Evolutionary conservation across 1,284 basidiomycete genomes (phyloP).

Genomic region (Malassezia sp.): DNA sequence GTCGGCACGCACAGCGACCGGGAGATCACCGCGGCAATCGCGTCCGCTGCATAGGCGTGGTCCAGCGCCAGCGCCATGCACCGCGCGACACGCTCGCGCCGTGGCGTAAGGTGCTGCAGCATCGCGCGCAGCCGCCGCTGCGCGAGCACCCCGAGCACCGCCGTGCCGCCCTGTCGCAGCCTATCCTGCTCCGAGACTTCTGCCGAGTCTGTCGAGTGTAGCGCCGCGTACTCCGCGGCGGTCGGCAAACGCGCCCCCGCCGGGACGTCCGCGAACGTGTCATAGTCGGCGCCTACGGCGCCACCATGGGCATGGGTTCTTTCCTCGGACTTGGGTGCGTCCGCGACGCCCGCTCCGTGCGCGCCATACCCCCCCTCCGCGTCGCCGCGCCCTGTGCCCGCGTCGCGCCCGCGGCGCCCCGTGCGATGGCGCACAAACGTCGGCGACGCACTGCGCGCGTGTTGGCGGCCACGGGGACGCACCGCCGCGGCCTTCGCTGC

Average conservation of each 20-base stretch:
- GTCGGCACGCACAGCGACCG: constrained; percentile 54
- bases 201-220: constrained; percentile 86
- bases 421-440: too few relatives aligned
- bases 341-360: too few relatives aligned
- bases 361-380: too few relatives aligned
- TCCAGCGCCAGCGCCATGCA: constrained; percentile 92
- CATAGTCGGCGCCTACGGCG: neutral
- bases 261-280: constrained; percentile 12
- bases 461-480: too few relatives aligned
- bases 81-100: constrained; percentile 76
- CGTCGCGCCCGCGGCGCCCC: too few relatives aligned
- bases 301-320: neutral
- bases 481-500: too few relatives aligned
- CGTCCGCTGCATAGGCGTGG: constrained; percentile 60
- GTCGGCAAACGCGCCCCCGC: too few relatives aligned
- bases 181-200: constrained; percentile 82
- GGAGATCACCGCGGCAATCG: constrained; percentile 23
- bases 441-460: too few relatives aligned
- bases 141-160: constrained; percentile 60
- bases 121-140: constrained; percentile 74
- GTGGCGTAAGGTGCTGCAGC: constrained; percentile 71
- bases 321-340: neutral
- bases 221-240: constrained; percentile 30
- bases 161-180: constrained; percentile 48
- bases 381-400: too few relatives aligned